phyloP scores from a whole-genome alignment of 805 yeast species.

The Kuraishia borneana region DNA sequence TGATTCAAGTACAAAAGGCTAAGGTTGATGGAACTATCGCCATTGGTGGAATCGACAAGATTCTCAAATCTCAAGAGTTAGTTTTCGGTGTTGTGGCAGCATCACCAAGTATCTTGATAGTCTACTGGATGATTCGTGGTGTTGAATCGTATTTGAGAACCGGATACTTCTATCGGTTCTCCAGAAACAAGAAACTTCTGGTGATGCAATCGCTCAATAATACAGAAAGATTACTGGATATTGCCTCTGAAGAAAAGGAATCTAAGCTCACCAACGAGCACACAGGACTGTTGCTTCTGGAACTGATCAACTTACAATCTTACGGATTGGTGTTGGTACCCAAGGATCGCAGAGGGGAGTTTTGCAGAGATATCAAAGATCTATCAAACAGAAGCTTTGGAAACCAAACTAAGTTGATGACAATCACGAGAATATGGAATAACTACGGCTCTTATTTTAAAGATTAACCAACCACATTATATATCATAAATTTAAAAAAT shows the following conservation, averaged over 20 bases:
- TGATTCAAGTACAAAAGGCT: constrained; percentile 91
- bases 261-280: constrained; percentile 20
- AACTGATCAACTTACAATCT: constrained; percentile 44
- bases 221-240: constrained; percentile 41
- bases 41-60: constrained; percentile 79
- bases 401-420: constrained; percentile 27
- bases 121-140: constrained; percentile 31
- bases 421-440: constrained; percentile 51
- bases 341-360: constrained; percentile 32
- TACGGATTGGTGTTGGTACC: constrained; percentile 43
- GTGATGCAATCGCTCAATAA: constrained; percentile 39
- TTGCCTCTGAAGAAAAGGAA: constrained; percentile 8
- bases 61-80: constrained; percentile 82
- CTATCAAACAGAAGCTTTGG: constrained; percentile 30
- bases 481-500: constrained; percentile 40
- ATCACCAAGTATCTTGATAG: constrained; percentile 59
- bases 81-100: constrained; percentile 91
- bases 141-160: constrained; percentile 18
- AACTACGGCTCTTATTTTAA: constrained; percentile 30
- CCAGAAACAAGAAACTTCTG: constrained; percentile 22
- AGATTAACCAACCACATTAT: constrained; percentile 8
- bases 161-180: constrained; percentile 23
- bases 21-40: constrained; percentile 94
- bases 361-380: constrained; percentile 56
- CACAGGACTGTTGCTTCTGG: constrained; percentile 58